Evolutionary conservation across 176 grass and related monocot genomes (phyloP).

Genomic region (Zoysia pacifica): DNA sequence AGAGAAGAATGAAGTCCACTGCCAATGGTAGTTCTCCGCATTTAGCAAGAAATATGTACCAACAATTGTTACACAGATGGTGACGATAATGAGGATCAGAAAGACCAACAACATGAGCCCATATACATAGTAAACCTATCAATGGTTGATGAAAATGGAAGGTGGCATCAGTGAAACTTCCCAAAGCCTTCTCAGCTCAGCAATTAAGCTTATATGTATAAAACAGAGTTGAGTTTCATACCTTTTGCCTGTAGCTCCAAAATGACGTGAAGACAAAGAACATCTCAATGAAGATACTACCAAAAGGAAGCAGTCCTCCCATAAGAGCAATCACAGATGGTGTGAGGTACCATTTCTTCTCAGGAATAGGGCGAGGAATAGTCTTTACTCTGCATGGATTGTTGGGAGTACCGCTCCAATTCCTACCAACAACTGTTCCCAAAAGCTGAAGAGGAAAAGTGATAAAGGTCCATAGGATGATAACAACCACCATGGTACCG

Average conservation of each 20-base stretch:
- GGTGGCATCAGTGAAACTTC: constrained; percentile 28
- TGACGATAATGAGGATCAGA: constrained; percentile 89
- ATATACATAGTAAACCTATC: constrained; percentile 95
- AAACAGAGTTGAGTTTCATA: constrained; percentile 34
- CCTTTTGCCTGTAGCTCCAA: constrained; percentile 88
- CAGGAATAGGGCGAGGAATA: constrained; percentile 89
- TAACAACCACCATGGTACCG: constrained; percentile 89
- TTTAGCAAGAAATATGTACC: constrained; percentile 97
- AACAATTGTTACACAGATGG: constrained; percentile 92
- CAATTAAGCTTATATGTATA: constrained; percentile 17
- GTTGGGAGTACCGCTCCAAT: constrained; percentile 89
- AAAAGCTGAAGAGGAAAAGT: constrained; percentile 86
- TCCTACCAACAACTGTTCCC: constrained; percentile 89
- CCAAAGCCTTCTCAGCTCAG: neutral
- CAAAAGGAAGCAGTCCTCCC: constrained; percentile 94
- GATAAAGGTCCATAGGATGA: constrained; percentile 88
- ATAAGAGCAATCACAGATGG: constrained; percentile 84
- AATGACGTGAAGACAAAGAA: constrained; percentile 98
- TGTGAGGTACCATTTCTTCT: constrained; percentile 95
- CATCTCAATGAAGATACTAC: constrained; percentile 99
- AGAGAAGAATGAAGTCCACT: constrained; percentile 98
- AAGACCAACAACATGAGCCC: constrained; percentile 96
- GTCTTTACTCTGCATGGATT: constrained; percentile 94
- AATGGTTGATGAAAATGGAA: constrained; percentile 30
- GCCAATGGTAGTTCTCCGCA: constrained; percentile 96